These are phyloP conservation scores for Raphanus sativus DNA, from an alignment of 345 rosid species.

Conservation along the genomic window DNA sequence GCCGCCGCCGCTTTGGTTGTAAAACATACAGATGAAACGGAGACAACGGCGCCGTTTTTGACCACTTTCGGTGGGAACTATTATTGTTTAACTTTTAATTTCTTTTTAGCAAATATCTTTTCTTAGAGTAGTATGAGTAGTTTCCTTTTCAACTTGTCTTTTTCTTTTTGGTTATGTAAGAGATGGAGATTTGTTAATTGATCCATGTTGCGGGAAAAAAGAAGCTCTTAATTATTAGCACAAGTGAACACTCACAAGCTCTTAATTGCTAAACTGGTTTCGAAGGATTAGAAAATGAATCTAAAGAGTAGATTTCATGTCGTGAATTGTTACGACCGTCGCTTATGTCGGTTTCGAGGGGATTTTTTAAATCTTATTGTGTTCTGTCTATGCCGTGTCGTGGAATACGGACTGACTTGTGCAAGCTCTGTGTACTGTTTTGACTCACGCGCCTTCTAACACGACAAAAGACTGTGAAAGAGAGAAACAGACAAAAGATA, in stretches of 20 bases:
- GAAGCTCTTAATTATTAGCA: not conserved
- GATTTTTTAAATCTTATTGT: not conserved
- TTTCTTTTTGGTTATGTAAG: slow-evolving; percentile 10
- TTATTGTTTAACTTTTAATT: slow-evolving; percentile 12
- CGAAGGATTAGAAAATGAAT: not conserved
- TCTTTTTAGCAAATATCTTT: slow-evolving; percentile 10
- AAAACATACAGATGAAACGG: slow-evolving; percentile 22
- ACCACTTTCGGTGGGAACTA: slow-evolving; percentile 7
- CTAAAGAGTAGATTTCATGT: not conserved
- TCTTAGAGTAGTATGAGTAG: slow-evolving; percentile 7
- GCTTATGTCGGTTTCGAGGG: slow-evolving; percentile 35
- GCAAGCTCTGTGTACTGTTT: slow-evolving; percentile 29
- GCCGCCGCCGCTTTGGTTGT: slow-evolving; percentile 93
- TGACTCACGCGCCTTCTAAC: slow-evolving; percentile 35
- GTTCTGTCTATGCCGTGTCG: slow-evolving; percentile 28
- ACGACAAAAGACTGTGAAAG: slow-evolving; percentile 34
- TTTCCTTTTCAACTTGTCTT: not conserved
- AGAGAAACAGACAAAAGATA: slow-evolving; percentile 27
- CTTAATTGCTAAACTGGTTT: not conserved
- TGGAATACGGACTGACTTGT: slow-evolving; percentile 37
- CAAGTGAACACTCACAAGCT: not conserved
- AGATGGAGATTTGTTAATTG: slow-evolving; percentile 1
- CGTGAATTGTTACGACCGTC: slow-evolving; percentile 27
- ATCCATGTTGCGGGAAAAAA: slow-evolving; percentile 19
- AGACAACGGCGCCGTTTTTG: slow-evolving; percentile 13